Percentiles rank a stretch among this genome's conserved stretches.
These are phyloP conservation scores for Auricularia cornea DNA, from an alignment of 768 basidiomycete species.

Conservation along the genomic window DNA sequence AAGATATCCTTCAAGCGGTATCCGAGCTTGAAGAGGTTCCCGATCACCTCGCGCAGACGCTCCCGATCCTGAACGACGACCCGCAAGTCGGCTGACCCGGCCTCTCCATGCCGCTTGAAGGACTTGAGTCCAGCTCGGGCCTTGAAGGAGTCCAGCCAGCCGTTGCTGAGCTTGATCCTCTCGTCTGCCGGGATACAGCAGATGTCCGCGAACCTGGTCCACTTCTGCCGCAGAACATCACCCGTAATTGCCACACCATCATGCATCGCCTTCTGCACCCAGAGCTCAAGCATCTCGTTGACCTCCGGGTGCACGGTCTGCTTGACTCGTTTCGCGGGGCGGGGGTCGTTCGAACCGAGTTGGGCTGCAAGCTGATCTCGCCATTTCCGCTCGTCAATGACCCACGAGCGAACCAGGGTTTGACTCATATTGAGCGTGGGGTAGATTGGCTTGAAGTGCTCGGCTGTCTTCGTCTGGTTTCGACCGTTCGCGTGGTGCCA, in stretches of 20 bases:
- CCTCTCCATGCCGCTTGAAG: neutral
- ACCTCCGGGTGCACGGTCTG: constrained; percentile 28
- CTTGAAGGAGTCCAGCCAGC: constrained; percentile 18
- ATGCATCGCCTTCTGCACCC: constrained; percentile 28
- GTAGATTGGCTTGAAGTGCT: constrained; percentile 24
- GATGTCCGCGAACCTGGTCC: constrained; percentile 26
- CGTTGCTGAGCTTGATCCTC: constrained; percentile 24
- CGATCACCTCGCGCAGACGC: neutral
- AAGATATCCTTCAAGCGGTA: too few relatives aligned
- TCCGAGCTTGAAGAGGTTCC: neutral
- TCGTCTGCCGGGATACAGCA: constrained; percentile 26
- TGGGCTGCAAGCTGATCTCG: too few relatives aligned
- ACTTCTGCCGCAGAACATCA: constrained; percentile 28
- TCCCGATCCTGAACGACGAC: neutral
- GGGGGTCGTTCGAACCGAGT: neutral
- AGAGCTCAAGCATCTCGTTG: constrained; percentile 27
- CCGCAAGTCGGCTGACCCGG: neutral
- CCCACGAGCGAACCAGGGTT: constrained; percentile 25
- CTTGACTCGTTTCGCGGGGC: constrained; percentile 11
- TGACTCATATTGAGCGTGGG: constrained; percentile 28
- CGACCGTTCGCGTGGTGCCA: constrained; percentile 27
- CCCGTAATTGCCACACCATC: constrained; percentile 27
- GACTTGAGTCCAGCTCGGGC: neutral
- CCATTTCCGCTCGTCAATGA: constrained; percentile 23
- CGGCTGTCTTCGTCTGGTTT: constrained; percentile 25